Base-by-base conservation (phyloP, 2,329 filamentous ascomycete species). In the Fusarium secorum region DNA sequence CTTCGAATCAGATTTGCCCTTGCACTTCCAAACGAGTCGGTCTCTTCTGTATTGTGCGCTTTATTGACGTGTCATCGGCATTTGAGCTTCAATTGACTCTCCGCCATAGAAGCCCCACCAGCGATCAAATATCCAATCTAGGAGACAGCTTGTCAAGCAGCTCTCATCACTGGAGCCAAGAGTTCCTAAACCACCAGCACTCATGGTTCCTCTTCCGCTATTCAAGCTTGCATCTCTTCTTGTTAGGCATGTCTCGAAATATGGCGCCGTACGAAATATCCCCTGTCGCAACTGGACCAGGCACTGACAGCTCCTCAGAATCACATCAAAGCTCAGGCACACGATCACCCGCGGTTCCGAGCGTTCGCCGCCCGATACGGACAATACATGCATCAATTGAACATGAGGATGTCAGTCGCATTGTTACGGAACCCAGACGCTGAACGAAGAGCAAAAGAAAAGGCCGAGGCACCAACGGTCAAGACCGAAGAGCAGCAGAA, bases 211-310 rank as follows among this genome's bases (percentile, higher is more conserved):
- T 60, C 83, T 91, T 41, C 89, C 89, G 24, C 82, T 91, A 22
- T 91, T 91, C 81, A 91, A 91, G 81, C 87, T 91, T 71, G 89
- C 86, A 26, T 80, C 89, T 60, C 83, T 91, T 49, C 89, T 91
- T 72, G 83, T 91, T 76, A 86, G 88, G 73, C 89, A 91, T 77
- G 81, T 91, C 57, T 91, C 89, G 60, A 91, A 91, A 81, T 91
- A 91, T 83, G 89, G 89, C 76, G 89, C 89, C 60, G 89, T 91
- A 86, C 73, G 88, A 81, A 49, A 18, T 24, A n/a, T 30, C 28
- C 57, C 26, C 32, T 45, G 32, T 35, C n/a, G 24, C 28, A 28
- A 35, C 26, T 15, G 32, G 38, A 35, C 41, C 24, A 32, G 22
- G 45, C 33, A 38, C 74, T 77, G 56, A 77, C 57, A 42, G 32